Percentiles rank a stretch among this genome's conserved stretches.
Evolutionary conservation across 495 filamentous ascomycete species (phyloP).

Genomic region (Penicillium canariense): DNA sequence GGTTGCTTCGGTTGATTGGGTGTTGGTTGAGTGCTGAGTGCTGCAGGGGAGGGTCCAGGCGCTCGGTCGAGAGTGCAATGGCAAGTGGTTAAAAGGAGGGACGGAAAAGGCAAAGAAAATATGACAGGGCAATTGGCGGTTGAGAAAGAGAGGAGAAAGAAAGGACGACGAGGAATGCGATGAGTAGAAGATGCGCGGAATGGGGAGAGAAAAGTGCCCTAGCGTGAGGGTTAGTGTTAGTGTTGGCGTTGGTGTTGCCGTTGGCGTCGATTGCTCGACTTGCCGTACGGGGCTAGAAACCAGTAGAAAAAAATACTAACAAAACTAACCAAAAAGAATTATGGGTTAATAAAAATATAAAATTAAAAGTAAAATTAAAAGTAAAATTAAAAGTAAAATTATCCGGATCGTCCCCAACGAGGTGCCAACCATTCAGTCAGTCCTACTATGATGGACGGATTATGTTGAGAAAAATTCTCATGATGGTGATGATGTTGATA

Average conservation of each 20-base stretch:
- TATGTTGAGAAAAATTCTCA: background rate
- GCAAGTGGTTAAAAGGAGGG: background rate
- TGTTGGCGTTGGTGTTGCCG: background rate
- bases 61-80: background rate
- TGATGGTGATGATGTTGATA: background rate
- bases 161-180: constrained; percentile 15
- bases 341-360: no score
- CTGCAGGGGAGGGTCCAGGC: constrained; percentile 1
- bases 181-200: constrained; percentile 3
- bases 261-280: background rate
- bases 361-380: constrained; percentile 11
- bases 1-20: background rate
- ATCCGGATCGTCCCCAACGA: constrained; percentile 27
- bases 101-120: background rate
- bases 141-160: constrained; percentile 11
- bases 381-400: constrained; percentile 21
- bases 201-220: constrained; percentile 9
- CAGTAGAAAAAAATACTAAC: background rate
- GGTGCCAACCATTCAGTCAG: constrained; percentile 19
- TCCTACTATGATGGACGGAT: background rate
- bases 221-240: background rate
- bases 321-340: no score
- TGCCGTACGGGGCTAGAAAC: constrained; percentile 10
- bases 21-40: background rate
- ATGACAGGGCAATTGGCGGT: background rate